A percentile compares a stretch with the other conserved stretches of the same genome.
These are phyloP conservation scores for Pascua guehoae DNA, from an alignment of 1,284 basidiomycete genomes.

Conservation along the genomic window DNA sequence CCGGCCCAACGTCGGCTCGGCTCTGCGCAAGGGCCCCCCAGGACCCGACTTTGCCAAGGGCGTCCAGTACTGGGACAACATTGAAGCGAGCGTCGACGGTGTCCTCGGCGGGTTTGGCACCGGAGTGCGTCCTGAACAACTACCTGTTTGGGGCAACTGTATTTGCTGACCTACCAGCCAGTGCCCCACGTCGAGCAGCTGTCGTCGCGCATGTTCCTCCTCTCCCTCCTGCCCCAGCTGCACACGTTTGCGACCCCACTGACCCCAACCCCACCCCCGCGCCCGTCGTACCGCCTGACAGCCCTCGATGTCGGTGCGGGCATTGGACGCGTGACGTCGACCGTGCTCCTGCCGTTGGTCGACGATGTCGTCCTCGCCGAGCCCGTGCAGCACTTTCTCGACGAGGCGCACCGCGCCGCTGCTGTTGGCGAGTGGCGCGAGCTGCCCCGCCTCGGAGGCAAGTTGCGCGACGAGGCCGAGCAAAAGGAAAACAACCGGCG, in stretches of 20 bases:
- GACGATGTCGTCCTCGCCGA: slow-evolving; percentile 82
- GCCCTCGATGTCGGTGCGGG: slow-evolving; percentile 84
- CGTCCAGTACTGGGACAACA: slow-evolving; percentile 51
- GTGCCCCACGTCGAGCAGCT: slow-evolving; percentile 83
- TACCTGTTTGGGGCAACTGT: not conserved
- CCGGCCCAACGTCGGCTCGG: slow-evolving; percentile 31
- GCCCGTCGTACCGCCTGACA: slow-evolving; percentile 55
- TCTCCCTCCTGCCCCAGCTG: slow-evolving; percentile 72
- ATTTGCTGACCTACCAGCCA: slow-evolving; percentile 55
- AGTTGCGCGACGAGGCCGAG: slow-evolving; percentile 20
- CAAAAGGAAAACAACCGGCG: slow-evolving; percentile 18
- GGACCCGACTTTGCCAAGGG: slow-evolving; percentile 50
- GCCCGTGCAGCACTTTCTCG: slow-evolving; percentile 72
- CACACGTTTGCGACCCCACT: slow-evolving; percentile 69
- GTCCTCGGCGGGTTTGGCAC: slow-evolving; percentile 52
- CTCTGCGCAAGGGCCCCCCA: slow-evolving; percentile 23
- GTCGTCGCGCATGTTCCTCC: slow-evolving; percentile 77
- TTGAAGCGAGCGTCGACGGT: slow-evolving; percentile 51
- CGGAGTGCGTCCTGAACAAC: slow-evolving; percentile 33
- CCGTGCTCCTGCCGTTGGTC: slow-evolving; percentile 78
- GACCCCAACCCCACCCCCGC: slow-evolving; percentile 23
- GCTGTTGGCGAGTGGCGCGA: slow-evolving; percentile 61
- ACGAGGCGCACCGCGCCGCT: slow-evolving; percentile 61
- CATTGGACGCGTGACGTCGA: slow-evolving; percentile 81
- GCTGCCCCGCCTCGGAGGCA: slow-evolving; percentile 23